phyloP scores from a whole-genome alignment of 306 rosid species.

The Pyrus communis region DNA sequence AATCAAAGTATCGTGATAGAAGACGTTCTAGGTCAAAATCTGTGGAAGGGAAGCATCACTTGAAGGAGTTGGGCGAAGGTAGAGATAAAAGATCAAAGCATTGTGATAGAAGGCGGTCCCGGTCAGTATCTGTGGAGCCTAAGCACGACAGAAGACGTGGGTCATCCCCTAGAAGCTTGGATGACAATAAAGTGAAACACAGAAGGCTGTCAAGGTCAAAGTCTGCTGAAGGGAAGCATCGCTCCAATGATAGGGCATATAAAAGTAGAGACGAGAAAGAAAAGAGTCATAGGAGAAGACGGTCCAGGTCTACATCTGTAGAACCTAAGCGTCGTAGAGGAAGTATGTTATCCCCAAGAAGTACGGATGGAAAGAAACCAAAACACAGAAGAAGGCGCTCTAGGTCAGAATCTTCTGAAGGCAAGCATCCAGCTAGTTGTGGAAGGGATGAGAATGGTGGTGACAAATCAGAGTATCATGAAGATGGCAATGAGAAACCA shows the following conservation, averaged over 20 bases:
- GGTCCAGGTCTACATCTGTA: constrained; percentile 40
- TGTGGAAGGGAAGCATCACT: constrained; percentile 41
- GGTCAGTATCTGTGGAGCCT: constrained; percentile 56
- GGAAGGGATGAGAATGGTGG: constrained; percentile 33
- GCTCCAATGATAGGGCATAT: constrained; percentile 27
- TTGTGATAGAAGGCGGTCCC: constrained; percentile 65
- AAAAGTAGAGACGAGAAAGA: constrained; percentile 44
- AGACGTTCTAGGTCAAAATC: constrained; percentile 57
- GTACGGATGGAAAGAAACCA: constrained; percentile 31
- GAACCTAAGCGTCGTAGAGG: constrained; percentile 33
- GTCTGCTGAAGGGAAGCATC: constrained; percentile 45
- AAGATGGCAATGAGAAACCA: constrained; percentile 24
- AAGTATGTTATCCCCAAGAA: constrained; percentile 37
- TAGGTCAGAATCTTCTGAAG: constrained; percentile 38
- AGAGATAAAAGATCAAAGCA: constrained; percentile 63
- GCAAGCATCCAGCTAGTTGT: constrained; percentile 30
- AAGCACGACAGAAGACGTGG: constrained; percentile 34
- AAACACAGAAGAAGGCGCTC: constrained; percentile 26
- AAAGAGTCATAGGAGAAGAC: constrained; percentile 38
- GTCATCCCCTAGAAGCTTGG: constrained; percentile 36
- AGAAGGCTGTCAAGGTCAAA: constrained; percentile 46
- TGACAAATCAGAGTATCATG: constrained; percentile 23
- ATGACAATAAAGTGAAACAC: constrained; percentile 29
- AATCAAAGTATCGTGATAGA: constrained; percentile 40
- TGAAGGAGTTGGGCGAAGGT: constrained; percentile 38